A percentile compares a stretch with the other conserved stretches of the same genome.
These are phyloP conservation scores for Talaromyces pinophilus DNA, from an alignment of 2,329 filamentous ascomycete species.

Conservation along the genomic window DNA sequence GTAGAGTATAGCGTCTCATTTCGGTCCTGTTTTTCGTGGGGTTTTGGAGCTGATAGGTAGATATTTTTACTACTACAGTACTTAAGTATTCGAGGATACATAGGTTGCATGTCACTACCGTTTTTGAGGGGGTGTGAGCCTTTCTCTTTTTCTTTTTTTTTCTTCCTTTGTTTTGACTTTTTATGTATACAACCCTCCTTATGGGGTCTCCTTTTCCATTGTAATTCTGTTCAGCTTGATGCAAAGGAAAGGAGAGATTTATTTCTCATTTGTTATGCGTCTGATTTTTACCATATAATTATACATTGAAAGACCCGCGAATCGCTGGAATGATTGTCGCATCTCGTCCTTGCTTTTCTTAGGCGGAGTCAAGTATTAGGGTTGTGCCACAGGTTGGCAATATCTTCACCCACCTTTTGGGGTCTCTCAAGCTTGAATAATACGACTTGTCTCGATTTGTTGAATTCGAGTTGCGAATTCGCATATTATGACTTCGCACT, in stretches of 20 bases:
- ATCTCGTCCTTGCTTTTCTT: background rate
- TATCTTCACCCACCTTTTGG: background rate
- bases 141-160: background rate
- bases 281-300: background rate
- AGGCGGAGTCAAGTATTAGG: background rate
- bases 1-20: conserved; percentile 5
- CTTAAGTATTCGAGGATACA: background rate
- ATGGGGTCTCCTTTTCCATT: background rate
- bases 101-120: background rate
- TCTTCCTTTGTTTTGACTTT: background rate
- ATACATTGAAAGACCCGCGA: background rate
- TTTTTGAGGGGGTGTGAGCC: background rate
- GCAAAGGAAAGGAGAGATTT: background rate
- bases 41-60: background rate
- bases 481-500: background rate
- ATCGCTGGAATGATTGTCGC: background rate
- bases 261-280: background rate
- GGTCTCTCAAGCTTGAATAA: background rate
- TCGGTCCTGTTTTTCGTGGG: background rate
- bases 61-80: background rate
- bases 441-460: background rate
- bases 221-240: background rate
- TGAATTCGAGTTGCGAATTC: background rate
- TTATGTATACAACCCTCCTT: conserved; percentile 8
- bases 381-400: background rate